phyloP scores from a whole-genome alignment of 129 eudicot genomes.

The Centaurea solstitialis region DNA sequence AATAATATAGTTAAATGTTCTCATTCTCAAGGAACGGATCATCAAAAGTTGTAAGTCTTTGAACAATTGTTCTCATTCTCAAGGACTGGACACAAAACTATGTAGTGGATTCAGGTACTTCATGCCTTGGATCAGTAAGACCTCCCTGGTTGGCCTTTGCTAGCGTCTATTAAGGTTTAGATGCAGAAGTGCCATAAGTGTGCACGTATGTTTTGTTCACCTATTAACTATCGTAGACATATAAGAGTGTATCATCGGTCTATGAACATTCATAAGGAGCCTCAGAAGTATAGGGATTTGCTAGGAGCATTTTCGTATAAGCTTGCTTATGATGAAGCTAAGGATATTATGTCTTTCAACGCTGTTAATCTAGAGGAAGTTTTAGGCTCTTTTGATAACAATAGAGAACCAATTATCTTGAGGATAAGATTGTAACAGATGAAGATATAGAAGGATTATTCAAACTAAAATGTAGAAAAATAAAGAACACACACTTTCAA shows the following conservation, averaged over 20 bases:
- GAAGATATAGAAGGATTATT: too few relatives aligned
- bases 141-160: conserved; percentile 83
- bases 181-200: conserved; percentile 94
- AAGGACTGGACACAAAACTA: conserved; percentile 60
- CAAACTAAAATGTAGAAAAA: too few relatives aligned
- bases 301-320: conserved; percentile 82
- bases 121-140: conserved; percentile 82
- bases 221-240: conserved; percentile 75
- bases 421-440: too few relatives aligned
- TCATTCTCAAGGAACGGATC: too few relatives aligned
- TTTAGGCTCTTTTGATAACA: too few relatives aligned
- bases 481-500: too few relatives aligned
- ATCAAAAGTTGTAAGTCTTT: too few relatives aligned
- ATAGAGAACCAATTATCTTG: too few relatives aligned
- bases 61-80: conserved; percentile 67
- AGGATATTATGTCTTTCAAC: conserved; percentile 60
- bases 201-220: conserved; percentile 76
- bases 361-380: conserved; percentile 85
- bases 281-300: conserved; percentile 66
- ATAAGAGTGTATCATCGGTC: conserved; percentile 77
- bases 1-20: too few relatives aligned
- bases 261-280: conserved; percentile 74
- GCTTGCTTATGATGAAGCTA: conserved; percentile 69
- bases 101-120: conserved; percentile 81
- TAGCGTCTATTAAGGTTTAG: conserved; percentile 73